Percentiles rank a stretch among this genome's conserved stretches.
phyloP scores from a whole-genome alignment of 441 rosid genomes.

The Brassica hybrid region DNA sequence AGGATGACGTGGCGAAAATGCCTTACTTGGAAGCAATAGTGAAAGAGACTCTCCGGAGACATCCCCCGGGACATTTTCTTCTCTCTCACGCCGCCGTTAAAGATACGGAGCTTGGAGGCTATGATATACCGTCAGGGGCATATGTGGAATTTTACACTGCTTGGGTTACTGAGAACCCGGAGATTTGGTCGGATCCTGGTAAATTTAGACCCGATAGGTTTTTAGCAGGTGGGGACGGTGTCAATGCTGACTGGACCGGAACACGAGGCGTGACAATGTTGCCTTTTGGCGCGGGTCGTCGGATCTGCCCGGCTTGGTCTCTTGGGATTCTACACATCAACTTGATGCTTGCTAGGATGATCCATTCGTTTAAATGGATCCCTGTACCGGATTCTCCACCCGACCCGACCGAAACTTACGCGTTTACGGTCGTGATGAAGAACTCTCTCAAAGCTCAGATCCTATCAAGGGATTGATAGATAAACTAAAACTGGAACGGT shows the following conservation, averaged over 20 bases:
- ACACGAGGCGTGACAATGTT: constrained; percentile 77
- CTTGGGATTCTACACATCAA: constrained; percentile 71
- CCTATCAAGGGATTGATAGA: constrained; percentile 49
- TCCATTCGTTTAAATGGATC: constrained; percentile 77
- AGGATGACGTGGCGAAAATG: constrained; percentile 76
- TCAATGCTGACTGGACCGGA: constrained; percentile 77
- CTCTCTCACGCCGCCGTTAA: constrained; percentile 70
- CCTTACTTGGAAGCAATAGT: constrained; percentile 70
- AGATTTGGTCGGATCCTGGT: constrained; percentile 70
- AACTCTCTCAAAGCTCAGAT: constrained; percentile 73
- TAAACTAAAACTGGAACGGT: background rate
- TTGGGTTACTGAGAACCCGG: constrained; percentile 86
- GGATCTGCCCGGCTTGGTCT: constrained; percentile 92
- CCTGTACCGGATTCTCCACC: constrained; percentile 66
- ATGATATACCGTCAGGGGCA: constrained; percentile 63
- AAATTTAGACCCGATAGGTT: constrained; percentile 84
- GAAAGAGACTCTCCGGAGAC: constrained; percentile 87
- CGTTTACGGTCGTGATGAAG: constrained; percentile 93
- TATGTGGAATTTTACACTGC: constrained; percentile 89
- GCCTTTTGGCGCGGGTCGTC: constrained; percentile 89
- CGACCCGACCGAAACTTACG: constrained; percentile 85
- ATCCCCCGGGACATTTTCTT: constrained; percentile 92
- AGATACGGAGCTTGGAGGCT: constrained; percentile 80
- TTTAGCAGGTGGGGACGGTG: constrained; percentile 82
- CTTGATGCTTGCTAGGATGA: constrained; percentile 82